Base-by-base conservation (phyloP, 768 basidiomycete species). In the Boletus sp. region DNA sequence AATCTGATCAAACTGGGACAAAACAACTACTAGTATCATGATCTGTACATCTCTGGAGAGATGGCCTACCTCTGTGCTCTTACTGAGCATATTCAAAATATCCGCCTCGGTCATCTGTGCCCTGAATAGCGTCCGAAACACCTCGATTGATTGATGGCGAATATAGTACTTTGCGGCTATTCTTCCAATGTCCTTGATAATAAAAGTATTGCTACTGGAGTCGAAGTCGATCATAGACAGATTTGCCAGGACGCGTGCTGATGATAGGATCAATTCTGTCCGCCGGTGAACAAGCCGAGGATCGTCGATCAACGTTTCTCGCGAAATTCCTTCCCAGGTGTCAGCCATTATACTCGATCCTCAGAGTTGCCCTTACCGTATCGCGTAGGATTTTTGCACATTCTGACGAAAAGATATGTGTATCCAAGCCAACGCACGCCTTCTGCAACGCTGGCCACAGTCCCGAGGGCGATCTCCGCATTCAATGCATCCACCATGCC, bases 131-230 rank as follows among this genome's bases (percentile, higher is more conserved):
- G 80, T 71, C 70, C 88, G 90, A 77, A 96, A 98, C 7, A 90
- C 82, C 69, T 92, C 91, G 34, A 98, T 85, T 5, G 91, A 93
- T 41, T 82, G 74, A 68, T 92, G 74, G 19, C 88, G 83, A 65
- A 99, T 89, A 71, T 98, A 99, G 71, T 97, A 99, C 71, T 90
- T 95, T 5, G 96, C 93, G 0, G 97, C 94, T 62, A 98, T 95
- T 59, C 93, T 78, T n/a, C 97, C 97, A 3, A 96, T 72, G 59
- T 97, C 95, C n/a, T 89, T 92, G 60, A 87, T 83, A 3, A 78
- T 73, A 53, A 97, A 85, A 2, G 78, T 72, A 13, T 81, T 83
- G 5, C 75, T 78, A 1, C 68, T 67, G 34, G 73, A 68, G 63
- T 93, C 85, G 63, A 85, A 90, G 42, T 81, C 76, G 49, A 98